These are phyloP conservation scores for Ambrosiella xylebori DNA, from an alignment of 2,329 filamentous ascomycete species.

Conservation along the genomic window DNA sequence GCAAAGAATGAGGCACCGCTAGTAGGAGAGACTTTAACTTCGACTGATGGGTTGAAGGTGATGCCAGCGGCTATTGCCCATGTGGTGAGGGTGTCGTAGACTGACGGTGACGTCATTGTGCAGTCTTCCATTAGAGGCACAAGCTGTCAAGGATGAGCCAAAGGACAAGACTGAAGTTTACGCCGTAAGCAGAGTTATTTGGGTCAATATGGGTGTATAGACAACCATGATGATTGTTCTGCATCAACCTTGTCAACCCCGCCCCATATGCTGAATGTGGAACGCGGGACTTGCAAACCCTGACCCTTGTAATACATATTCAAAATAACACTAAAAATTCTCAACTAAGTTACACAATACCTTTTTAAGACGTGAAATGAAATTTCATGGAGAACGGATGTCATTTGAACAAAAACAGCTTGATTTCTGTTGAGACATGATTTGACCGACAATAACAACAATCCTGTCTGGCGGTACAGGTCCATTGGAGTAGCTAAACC, in stretches of 20 bases:
- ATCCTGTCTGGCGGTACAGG: no score
- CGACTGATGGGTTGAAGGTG: constrained; percentile 31
- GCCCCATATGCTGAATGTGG: background rate
- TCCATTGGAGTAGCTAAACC: no score
- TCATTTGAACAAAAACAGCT: no score
- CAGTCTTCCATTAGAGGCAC: background rate
- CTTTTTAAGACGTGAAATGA: no score
- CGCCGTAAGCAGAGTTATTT: no score
- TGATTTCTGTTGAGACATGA: no score
- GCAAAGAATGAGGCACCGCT: constrained; percentile 40
- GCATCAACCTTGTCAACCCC: background rate
- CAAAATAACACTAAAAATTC: background rate
- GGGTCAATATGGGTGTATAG: no score
- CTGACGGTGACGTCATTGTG: background rate
- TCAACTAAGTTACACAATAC: background rate
- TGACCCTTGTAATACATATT: background rate
- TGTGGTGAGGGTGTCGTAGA: constrained; percentile 21
- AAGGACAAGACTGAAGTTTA: no score
- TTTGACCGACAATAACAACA: no score
- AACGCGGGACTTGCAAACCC: background rate
- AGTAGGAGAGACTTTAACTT: constrained; percentile 32
- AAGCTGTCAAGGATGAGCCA: background rate
- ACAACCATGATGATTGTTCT: no score
- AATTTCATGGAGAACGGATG: no score
- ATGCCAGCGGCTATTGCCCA: constrained; percentile 34